These are phyloP conservation scores for Coniosporium apollinis DNA, from an alignment of 495 filamentous ascomycete species.

Conservation along the genomic window DNA sequence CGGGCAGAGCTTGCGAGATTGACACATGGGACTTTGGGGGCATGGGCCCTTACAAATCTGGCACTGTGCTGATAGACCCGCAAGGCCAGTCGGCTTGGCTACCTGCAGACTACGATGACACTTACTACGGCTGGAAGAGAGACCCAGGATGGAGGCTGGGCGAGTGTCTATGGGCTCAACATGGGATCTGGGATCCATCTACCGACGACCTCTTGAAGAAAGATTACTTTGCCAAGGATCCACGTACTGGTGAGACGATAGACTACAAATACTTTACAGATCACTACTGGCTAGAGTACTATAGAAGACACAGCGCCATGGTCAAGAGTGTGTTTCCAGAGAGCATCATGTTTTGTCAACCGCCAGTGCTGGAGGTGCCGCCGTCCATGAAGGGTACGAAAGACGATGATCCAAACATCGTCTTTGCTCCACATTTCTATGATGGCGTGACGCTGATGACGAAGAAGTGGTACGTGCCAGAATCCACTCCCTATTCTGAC, in stretches of 20 bases:
- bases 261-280: constrained; percentile 78
- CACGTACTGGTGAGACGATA: constrained; percentile 48
- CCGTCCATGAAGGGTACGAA: constrained; percentile 71
- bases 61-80: constrained; percentile 68
- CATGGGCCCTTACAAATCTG: constrained; percentile 80
- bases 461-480: constrained; percentile 62
- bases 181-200: constrained; percentile 82
- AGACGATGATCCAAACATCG: constrained; percentile 79
- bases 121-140: constrained; percentile 75
- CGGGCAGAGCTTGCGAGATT: constrained; percentile 75
- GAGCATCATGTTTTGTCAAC: constrained; percentile 80
- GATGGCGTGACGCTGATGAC: constrained; percentile 93
- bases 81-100: constrained; percentile 77
- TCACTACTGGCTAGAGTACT: constrained; percentile 74
- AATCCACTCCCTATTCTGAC: neutral
- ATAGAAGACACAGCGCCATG: constrained; percentile 53
- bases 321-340: constrained; percentile 60
- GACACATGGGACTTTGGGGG: constrained; percentile 87
- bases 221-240: constrained; percentile 74
- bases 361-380: constrained; percentile 80
- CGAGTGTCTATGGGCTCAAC: constrained; percentile 90
- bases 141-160: constrained; percentile 81
- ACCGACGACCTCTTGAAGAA: constrained; percentile 63
- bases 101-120: constrained; percentile 62
- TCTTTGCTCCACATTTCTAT: constrained; percentile 90